Base-by-base conservation (phyloP, 2,329 filamentous ascomycete genomes). In the Colletotrichum falcatum region DNA sequence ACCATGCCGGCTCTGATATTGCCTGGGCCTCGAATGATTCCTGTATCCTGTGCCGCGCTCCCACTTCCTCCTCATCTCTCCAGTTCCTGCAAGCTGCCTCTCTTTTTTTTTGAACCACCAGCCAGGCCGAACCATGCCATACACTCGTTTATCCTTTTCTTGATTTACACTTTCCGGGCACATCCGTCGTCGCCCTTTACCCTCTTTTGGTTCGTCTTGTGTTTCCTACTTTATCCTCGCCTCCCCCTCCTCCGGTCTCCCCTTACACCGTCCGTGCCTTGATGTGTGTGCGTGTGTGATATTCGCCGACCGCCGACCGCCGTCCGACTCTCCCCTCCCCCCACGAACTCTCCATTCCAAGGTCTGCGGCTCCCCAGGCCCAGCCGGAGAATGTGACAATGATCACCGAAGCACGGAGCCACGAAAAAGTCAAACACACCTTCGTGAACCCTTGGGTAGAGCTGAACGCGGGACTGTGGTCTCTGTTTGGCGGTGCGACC, bases 381-480 rank as follows among this genome's bases (percentile, higher is more conserved):
- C 51, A 44, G 56, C 64, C 67, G 33, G 33, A 70, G 67, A 70
- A 70, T 70, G 67, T 67, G 8, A 62, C 42, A 37, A 70, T 70
- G 67, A 61, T 39, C 6, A 35, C 14, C 60, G 12, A 58, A n/a
- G 8, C 66, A 26, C 75, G 77, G 58, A 73, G 77, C 63, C 71
- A 74, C 35, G 73, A 74, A 60, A 48, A 63, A 11, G 75, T 78
- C 61, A n/a, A n/a, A n/a, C 75, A 77, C 58, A 11, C 49, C 20
- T 79, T 77, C 58, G 71, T 79, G 49, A 73, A 75, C 46, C 78
- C 78, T 1, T 78, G 72, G 26, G 62, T 59, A 16, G 77, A 80
- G 71, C 53, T 81, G 48, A 81, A 80, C 56, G 74, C 71, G 18
- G 79, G 79, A 2, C 59, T 81, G 18, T 81, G 80, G 80, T 73